These are phyloP conservation scores for Russula griseocarnosa DNA, from an alignment of 768 basidiomycete species.

Conservation along the genomic window DNA sequence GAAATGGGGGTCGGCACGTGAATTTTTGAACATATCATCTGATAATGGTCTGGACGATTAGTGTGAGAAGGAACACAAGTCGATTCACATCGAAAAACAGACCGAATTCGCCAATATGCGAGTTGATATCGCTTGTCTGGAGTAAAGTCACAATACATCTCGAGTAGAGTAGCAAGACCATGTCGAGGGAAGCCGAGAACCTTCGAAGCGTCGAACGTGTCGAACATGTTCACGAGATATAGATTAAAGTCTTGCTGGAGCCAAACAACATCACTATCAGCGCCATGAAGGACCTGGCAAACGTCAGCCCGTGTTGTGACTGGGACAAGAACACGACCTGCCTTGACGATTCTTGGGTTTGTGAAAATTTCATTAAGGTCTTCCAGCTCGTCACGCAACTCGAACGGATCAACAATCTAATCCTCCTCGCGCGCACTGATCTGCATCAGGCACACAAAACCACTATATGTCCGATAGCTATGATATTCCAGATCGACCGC, in stretches of 20 bases:
- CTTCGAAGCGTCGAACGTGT: constrained; percentile 93
- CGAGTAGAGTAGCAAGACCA: constrained; percentile 77
- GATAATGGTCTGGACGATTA: constrained; percentile 59
- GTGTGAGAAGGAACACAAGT: not conserved
- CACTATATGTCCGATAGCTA: constrained; percentile 75
- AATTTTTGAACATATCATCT: constrained; percentile 85
- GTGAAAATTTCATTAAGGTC: constrained; percentile 81
- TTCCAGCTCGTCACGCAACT: constrained; percentile 67
- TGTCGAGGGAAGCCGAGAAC: constrained; percentile 80
- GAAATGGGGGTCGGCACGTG: constrained; percentile 95
- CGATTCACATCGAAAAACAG: constrained; percentile 25
- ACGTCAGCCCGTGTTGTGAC: not conserved
- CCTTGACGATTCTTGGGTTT: constrained; percentile 82
- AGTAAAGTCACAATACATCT: constrained; percentile 83
- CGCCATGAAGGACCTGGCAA: constrained; percentile 84
- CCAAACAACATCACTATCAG: constrained; percentile 93
- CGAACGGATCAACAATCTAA: constrained; percentile 81
- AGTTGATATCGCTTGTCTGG: constrained; percentile 96
- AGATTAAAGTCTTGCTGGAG: constrained; percentile 93
- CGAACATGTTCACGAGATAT: constrained; percentile 94
- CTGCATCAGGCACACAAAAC: constrained; percentile 93
- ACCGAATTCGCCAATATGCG: constrained; percentile 96
- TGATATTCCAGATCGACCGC: constrained; percentile 96
- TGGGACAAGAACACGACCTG: constrained; percentile 34
- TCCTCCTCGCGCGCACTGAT: constrained; percentile 80